phyloP scores from a whole-genome alignment of 495 filamentous ascomycete species.

The Penicillium chermesinum region DNA sequence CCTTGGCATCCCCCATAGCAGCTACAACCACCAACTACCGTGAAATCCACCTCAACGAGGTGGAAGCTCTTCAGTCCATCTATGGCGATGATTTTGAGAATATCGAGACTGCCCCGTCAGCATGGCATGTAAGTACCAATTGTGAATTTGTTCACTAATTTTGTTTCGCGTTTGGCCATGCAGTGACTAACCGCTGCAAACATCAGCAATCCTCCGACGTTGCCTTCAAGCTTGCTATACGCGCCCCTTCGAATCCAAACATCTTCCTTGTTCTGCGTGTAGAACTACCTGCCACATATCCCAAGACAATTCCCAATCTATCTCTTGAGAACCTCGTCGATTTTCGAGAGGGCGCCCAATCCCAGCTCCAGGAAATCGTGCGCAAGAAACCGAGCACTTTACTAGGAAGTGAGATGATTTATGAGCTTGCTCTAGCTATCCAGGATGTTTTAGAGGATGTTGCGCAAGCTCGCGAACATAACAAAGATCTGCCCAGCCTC shows the following conservation, averaged over 20 bases:
- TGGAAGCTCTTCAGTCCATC: slow-evolving; percentile 81
- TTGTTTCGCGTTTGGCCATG: too few relatives aligned
- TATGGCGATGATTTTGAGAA: slow-evolving; percentile 87
- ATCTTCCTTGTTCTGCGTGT: slow-evolving; percentile 59
- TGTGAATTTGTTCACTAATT: too few relatives aligned
- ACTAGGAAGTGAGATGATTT: slow-evolving; percentile 82
- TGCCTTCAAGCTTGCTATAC: slow-evolving; percentile 72
- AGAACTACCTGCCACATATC: slow-evolving; percentile 85
- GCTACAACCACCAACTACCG: slow-evolving; percentile 66
- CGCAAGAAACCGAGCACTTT: slow-evolving; percentile 65
- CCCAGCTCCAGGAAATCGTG: slow-evolving; percentile 64
- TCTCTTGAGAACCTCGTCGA: slow-evolving; percentile 58
- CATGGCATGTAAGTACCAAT: slow-evolving; percentile 69
- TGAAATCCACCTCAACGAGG: slow-evolving; percentile 80
- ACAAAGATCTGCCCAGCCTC: slow-evolving; percentile 72
- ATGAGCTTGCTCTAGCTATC: slow-evolving; percentile 74
- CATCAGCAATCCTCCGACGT: slow-evolving; percentile 67
- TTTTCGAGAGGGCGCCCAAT: slow-evolving; percentile 58
- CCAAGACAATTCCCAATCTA: slow-evolving; percentile 75
- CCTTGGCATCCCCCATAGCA: slow-evolving; percentile 24
- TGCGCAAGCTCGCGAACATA: slow-evolving; percentile 63
- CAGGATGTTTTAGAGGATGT: slow-evolving; percentile 87
- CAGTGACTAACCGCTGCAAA: slow-evolving; percentile 3
- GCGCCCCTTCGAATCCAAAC: slow-evolving; percentile 63
- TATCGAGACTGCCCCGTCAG: slow-evolving; percentile 62